Evolutionary conservation across 768 basidiomycete species (phyloP).

Genomic region (Guyanaporus albipodus): DNA sequence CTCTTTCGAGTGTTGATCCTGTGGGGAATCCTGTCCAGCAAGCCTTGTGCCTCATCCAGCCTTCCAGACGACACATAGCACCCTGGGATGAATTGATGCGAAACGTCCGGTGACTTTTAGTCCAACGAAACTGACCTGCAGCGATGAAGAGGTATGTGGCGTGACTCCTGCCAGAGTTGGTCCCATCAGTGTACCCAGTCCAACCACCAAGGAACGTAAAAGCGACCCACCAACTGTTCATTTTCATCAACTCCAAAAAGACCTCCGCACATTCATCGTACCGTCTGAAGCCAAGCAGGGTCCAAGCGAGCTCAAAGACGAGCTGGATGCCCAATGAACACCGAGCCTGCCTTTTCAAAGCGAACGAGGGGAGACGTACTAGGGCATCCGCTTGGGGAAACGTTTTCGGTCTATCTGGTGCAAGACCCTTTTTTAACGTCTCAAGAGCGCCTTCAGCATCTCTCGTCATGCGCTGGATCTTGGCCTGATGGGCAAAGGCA

Average conservation of each 20-base stretch:
- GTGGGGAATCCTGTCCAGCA: slow-evolving; percentile 60
- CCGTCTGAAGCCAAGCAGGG: slow-evolving; percentile 55
- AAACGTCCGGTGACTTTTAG: neutral
- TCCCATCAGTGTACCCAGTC: neutral
- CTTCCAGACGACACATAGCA: slow-evolving; percentile 60
- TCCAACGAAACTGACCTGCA: slow-evolving; percentile 44
- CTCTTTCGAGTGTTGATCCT: slow-evolving; percentile 60
- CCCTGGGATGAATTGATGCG: slow-evolving; percentile 33
- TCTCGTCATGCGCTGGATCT: slow-evolving; percentile 68
- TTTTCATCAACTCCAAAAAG: slow-evolving; percentile 58
- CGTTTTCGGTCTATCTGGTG: slow-evolving; percentile 43
- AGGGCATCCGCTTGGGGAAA: slow-evolving; percentile 74
- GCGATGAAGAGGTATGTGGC: slow-evolving; percentile 77
- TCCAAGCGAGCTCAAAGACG: slow-evolving; percentile 78
- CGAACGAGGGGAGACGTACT: slow-evolving; percentile 31
- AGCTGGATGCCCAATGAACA: slow-evolving; percentile 39
- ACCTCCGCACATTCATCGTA: slow-evolving; percentile 66
- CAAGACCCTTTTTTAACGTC: slow-evolving; percentile 55
- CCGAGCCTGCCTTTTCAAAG: neutral
- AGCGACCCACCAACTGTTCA: slow-evolving; percentile 62
- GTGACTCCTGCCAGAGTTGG: slow-evolving; percentile 51
- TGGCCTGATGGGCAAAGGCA: slow-evolving; percentile 43
- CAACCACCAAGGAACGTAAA: neutral
- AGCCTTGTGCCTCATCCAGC: slow-evolving; percentile 51
- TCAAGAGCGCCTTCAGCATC: slow-evolving; percentile 63